Evolutionary conservation across 2,329 filamentous ascomycete genomes (phyloP).

Genomic region (Penicillium sp.): DNA sequence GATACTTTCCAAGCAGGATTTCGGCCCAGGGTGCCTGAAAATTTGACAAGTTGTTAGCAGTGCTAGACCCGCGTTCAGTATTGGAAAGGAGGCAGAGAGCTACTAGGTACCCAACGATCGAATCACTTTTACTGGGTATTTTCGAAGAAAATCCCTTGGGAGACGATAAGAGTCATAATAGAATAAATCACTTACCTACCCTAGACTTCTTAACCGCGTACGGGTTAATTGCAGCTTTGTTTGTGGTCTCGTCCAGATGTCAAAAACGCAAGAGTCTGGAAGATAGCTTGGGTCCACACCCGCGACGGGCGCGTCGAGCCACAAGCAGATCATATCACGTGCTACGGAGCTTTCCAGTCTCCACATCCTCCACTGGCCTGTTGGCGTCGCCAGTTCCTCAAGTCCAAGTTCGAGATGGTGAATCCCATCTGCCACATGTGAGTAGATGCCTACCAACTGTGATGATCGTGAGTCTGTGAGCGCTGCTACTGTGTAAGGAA

Average conservation of each 20-base stretch:
- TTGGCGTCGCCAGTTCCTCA: not conserved
- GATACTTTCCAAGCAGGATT: slow-evolving; percentile 1
- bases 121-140: not conserved
- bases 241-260: slow-evolving; percentile 9
- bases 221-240: slow-evolving; percentile 12
- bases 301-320: slow-evolving; percentile 14
- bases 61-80: not conserved
- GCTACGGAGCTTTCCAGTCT: not conserved
- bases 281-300: not conserved
- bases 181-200: not conserved
- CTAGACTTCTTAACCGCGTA: not conserved
- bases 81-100: not conserved
- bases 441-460: not conserved
- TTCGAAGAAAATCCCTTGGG: not conserved
- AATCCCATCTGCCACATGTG: too few relatives aligned
- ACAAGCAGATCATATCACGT: slow-evolving; percentile 14
- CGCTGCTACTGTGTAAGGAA: not conserved
- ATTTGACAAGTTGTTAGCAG: slow-evolving; percentile 11
- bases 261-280: not conserved
- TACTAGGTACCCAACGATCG: not conserved
- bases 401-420: too few relatives aligned
- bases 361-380: not conserved
- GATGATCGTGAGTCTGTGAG: not conserved
- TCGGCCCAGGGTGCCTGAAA: slow-evolving; percentile 17
- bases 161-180: not conserved